Conservation (phyloP, 2,329 filamentous ascomycete genomes). For the Cladosporium halotolerans region DNA sequence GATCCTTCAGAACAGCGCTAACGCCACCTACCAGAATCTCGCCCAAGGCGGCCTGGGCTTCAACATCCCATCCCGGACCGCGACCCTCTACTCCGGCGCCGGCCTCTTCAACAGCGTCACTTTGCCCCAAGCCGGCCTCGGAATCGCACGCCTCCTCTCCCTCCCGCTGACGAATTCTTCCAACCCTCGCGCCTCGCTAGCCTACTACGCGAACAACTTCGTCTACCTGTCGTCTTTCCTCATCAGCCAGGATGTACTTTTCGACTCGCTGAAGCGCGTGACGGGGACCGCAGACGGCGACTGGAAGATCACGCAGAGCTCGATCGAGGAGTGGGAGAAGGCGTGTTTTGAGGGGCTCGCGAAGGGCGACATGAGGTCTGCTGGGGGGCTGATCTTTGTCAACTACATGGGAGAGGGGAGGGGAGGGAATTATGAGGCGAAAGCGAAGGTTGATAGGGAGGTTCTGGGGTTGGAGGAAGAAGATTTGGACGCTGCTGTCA, state of each 20-base stretch:
- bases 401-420: constrained; percentile 19
- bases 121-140: constrained; percentile 27
- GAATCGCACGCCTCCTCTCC: constrained; percentile 30
- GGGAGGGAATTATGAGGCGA: constrained; percentile 21
- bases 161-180: constrained; percentile 22
- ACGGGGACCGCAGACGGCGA: constrained; percentile 31
- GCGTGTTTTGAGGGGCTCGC: constrained; percentile 42
- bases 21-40: constrained; percentile 20
- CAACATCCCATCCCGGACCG: constrained; percentile 17
- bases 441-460: constrained; percentile 32
- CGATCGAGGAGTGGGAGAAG: constrained; percentile 39
- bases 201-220: constrained; percentile 29
- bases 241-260: constrained; percentile 33
- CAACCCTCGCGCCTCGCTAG: constrained; percentile 30
- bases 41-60: constrained; percentile 34
- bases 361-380: constrained; percentile 37
- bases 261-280: constrained; percentile 29
- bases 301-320: constrained; percentile 28
- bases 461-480: constrained; percentile 36
- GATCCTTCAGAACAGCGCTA: constrained; percentile 20
- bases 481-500: constrained; percentile 32
- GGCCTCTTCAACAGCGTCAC: constrained; percentile 32
- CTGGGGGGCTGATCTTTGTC: constrained; percentile 15
- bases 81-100: constrained; percentile 28
- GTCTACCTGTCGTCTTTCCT: constrained; percentile 33